A percentile compares a stretch with the other conserved stretches of the same genome.
phyloP scores from a whole-genome alignment of 2,329 filamentous ascomycete species.

The Biscogniauxia mediterranea region DNA sequence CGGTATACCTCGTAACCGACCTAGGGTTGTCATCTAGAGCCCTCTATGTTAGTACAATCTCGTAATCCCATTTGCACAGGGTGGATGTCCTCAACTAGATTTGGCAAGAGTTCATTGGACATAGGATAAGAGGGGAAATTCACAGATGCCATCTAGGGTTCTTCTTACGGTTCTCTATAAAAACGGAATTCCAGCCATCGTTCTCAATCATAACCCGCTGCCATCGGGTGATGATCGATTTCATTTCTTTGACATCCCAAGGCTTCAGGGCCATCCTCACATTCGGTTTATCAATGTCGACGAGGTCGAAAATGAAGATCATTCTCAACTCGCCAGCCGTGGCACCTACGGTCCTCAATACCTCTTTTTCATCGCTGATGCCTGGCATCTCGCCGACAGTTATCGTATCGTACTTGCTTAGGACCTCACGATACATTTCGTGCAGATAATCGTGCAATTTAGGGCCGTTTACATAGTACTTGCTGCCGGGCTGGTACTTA shows the following conservation, averaged over 20 bases:
- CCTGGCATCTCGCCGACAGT: constrained; percentile 69
- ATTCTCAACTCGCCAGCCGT: constrained; percentile 62
- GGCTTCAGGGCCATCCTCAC: constrained; percentile 47
- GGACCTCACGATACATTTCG: constrained; percentile 61
- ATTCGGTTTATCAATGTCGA: constrained; percentile 56
- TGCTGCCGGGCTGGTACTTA: constrained; percentile 50
- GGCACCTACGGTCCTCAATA: constrained; percentile 59
- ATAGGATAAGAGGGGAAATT: no score
- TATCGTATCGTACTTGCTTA: constrained; percentile 62
- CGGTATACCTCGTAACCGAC: constrained; percentile 53
- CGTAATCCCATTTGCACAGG: no score
- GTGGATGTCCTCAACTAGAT: no score
- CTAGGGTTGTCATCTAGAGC: constrained; percentile 54
- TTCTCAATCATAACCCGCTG: constrained; percentile 47
- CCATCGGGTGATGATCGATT: constrained; percentile 38
- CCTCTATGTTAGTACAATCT: no score
- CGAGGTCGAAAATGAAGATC: constrained; percentile 67
- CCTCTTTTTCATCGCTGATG: constrained; percentile 56
- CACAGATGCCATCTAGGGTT: no score
- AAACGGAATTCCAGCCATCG: constrained; percentile 62
- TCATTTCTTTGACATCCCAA: constrained; percentile 40
- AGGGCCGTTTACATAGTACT: constrained; percentile 66
- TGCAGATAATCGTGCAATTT: constrained; percentile 65
- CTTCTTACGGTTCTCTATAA: constrained; percentile 54
- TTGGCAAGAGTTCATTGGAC: no score